Base-by-base conservation (phyloP, 192 early-diverging fungal genomes). In the Coemansia sp. region DNA sequence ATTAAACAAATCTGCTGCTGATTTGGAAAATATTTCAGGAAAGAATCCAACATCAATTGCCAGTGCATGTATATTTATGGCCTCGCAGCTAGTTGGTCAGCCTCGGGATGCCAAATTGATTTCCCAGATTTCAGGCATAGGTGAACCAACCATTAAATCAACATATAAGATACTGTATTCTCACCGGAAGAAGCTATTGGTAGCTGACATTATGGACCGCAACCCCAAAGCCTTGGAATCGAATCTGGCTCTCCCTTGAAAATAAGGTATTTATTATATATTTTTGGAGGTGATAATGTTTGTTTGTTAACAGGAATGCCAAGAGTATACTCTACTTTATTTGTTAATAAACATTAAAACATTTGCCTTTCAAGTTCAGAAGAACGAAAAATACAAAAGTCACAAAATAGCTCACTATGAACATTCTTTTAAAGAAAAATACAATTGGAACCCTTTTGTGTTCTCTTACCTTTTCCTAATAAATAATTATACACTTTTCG, bases 41-140 rank as follows among this genome's bases (percentile, higher is more conserved):
- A 94, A 94, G 56, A 89, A 86, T 2, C 94, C 93, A 2, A 92
- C 93, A 32, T 91, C 95, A 0, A 89, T 98, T 49, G 94, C 95
- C 2, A 94, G 94, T 1, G 91, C 92, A 1, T 91, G 91, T 41
- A 89, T 98, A 43, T 98, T 93, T 65, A 86, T 96, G 83, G 89
- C 86, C 4, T 86, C 87, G 24, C 85, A 85, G 45, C 65, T 97
- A 2, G 88, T 85, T 39, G 75, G 79, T 14, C 73, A 86, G 15
- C 76, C 79, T 9, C 86, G 89, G 25, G 71, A 83, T 1, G 90
- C 94, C 1, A 87, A 84, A 53, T 89, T 91, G 12, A 92, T 98
- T 57, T 90, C 93, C 17, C 62, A 85, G 22, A 86, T 94, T 2
- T 89, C 90, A 21, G 92, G 93, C 56, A 93, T 94, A 35, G 94